phyloP scores from a whole-genome alignment of 495 filamentous ascomycete species.

The Tuber brumale region DNA sequence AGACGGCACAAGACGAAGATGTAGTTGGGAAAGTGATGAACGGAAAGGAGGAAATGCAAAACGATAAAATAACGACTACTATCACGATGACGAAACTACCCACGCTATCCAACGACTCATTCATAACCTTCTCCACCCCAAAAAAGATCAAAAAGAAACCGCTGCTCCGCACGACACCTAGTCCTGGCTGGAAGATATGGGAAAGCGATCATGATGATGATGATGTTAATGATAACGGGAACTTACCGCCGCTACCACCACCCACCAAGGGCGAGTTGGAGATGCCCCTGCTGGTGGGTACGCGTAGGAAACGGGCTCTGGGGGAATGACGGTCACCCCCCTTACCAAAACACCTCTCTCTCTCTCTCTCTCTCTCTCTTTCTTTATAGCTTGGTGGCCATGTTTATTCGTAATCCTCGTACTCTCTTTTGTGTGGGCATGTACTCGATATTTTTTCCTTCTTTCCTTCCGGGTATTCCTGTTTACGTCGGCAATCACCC shows the following conservation, averaged over 20 bases:
- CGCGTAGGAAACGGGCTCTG: background rate
- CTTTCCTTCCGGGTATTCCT: background rate
- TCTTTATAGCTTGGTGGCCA: background rate
- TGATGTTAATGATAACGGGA: constrained; percentile 1
- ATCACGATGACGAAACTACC: constrained; percentile 8
- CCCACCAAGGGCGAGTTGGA: background rate
- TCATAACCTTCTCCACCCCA: constrained; percentile 24
- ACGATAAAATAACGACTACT: background rate
- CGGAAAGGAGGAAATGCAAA: background rate
- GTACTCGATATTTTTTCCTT: background rate
- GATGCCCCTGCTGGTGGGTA: background rate
- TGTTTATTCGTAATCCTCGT: background rate
- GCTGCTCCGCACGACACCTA: constrained; percentile 8
- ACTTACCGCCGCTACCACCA: background rate
- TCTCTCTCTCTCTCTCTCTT: background rate
- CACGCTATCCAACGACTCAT: constrained; percentile 26
- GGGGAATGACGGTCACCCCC: background rate
- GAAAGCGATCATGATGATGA: constrained; percentile 23
- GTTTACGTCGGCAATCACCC: background rate
- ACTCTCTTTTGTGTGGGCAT: background rate
- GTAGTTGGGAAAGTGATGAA: constrained; percentile 2
- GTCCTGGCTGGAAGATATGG: constrained; percentile 22
- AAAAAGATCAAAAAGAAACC: constrained; percentile 19
- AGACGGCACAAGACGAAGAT: background rate
- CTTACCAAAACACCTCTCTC: background rate